A percentile compares a stretch with the other conserved stretches of the same genome.
These are phyloP conservation scores for Penicillium sp. DNA, from an alignment of 2,329 filamentous ascomycete genomes.

Conservation along the genomic window DNA sequence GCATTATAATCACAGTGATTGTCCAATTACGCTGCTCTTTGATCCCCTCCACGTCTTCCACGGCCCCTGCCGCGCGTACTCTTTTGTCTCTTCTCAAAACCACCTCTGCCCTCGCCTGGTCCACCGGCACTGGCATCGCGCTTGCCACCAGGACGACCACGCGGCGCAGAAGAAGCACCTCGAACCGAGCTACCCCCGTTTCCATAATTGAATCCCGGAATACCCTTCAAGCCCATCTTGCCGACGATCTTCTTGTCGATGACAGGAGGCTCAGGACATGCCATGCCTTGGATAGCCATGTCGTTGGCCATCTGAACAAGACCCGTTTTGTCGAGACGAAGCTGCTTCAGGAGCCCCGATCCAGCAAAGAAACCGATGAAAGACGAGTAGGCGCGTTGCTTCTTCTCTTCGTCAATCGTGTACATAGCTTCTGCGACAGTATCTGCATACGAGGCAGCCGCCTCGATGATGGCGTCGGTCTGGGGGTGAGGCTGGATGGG, in stretches of 20 bases:
- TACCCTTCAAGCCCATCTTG: slow-evolving; percentile 36
- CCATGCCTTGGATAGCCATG: slow-evolving; percentile 31
- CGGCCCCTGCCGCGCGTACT: too few species aligned
- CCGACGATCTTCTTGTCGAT: slow-evolving; percentile 33
- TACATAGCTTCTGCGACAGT: slow-evolving; percentile 25
- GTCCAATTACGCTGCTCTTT: too few species aligned
- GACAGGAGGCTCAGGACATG: slow-evolving; percentile 30
- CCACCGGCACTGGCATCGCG: too few species aligned
- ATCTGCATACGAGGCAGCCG: slow-evolving; percentile 26
- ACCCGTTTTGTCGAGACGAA: slow-evolving; percentile 27
- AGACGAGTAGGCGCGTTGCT: slow-evolving; percentile 32
- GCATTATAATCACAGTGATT: too few species aligned
- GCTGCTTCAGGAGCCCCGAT: slow-evolving; percentile 25
- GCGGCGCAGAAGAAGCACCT: too few species aligned
- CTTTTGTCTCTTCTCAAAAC: too few species aligned
- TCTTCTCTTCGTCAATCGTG: slow-evolving; percentile 25
- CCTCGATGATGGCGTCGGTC: slow-evolving; percentile 31
- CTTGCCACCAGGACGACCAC: too few species aligned
- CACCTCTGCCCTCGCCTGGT: too few species aligned
- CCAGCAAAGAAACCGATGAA: slow-evolving; percentile 32
- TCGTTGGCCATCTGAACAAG: slow-evolving; percentile 33
- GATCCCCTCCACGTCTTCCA: too few species aligned
- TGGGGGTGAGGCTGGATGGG: slow-evolving; percentile 45
- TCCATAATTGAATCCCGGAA: slow-evolving; percentile 29
- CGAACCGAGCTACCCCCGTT: too few species aligned